Conservation (phyloP, 371 early-diverging fungal genomes). For the Blakeslea trispora region DNA sequence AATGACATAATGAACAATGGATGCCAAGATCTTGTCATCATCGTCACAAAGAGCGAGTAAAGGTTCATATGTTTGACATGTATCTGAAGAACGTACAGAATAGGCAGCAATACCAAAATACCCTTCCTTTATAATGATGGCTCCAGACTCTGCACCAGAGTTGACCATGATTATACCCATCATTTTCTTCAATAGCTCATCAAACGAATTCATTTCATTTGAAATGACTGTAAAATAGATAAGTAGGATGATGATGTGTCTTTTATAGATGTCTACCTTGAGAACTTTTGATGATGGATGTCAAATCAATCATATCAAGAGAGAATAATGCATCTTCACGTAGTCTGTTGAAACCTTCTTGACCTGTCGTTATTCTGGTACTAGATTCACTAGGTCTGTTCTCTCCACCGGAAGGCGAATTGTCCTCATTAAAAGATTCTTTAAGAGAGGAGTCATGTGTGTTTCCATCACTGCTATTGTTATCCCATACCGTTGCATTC, state of each 20-base stretch:
- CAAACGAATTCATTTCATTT: constrained; percentile 52
- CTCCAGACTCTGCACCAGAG: constrained; percentile 46
- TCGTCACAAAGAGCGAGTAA: constrained; percentile 42
- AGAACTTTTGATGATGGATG: constrained; percentile 50
- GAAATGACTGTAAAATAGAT: constrained; percentile 33
- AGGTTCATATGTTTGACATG: constrained; percentile 42
- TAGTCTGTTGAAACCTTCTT: neutral
- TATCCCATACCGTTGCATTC: constrained; percentile 18
- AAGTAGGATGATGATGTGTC: neutral
- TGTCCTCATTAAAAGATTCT: constrained; percentile 29
- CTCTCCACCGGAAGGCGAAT: neutral
- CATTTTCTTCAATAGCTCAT: constrained; percentile 47
- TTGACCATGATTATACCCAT: constrained; percentile 50
- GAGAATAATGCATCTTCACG: constrained; percentile 39
- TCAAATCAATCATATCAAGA: constrained; percentile 49
- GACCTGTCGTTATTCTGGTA: neutral
- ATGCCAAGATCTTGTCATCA: constrained; percentile 32
- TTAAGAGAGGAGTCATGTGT: constrained; percentile 29
- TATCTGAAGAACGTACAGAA: constrained; percentile 26
- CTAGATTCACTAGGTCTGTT: neutral
- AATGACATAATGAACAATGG: constrained; percentile 46
- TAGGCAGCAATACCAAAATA: constrained; percentile 45
- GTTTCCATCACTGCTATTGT: constrained; percentile 24
- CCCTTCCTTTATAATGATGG: constrained; percentile 50
- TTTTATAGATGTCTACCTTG: constrained; percentile 30